phyloP scores from a whole-genome alignment of 441 rosid species.

The Bruguiera hainesii region DNA sequence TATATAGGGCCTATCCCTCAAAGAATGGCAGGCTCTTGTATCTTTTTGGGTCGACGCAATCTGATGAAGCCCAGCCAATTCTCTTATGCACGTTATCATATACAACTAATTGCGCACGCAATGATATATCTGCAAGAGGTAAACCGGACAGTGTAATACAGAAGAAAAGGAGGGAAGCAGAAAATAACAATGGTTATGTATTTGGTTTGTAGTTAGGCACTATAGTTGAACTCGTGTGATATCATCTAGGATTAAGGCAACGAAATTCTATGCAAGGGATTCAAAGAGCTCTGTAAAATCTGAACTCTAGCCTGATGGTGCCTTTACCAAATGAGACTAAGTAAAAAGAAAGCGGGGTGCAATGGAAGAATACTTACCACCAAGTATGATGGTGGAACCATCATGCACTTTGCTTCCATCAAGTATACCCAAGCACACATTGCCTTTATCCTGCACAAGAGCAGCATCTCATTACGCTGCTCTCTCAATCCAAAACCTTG shows the following conservation, averaged over 20 bases:
- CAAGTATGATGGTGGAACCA: constrained; percentile 82
- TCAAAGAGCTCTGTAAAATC: too few relatives aligned
- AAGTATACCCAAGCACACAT: constrained; percentile 83
- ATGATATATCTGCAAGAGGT: constrained; percentile 54
- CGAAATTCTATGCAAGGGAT: too few relatives aligned
- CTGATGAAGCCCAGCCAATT: constrained; percentile 73
- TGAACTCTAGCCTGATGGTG: too few relatives aligned
- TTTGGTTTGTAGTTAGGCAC: too few relatives aligned
- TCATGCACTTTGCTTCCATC: constrained; percentile 79
- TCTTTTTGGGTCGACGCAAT: constrained; percentile 48
- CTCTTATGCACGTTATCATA: constrained; percentile 69
- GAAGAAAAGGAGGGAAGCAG: background rate
- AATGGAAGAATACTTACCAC: constrained; percentile 42
- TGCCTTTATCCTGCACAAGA: constrained; percentile 66
- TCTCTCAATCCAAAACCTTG: background rate
- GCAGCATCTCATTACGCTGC: constrained; percentile 14
- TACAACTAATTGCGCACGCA: constrained; percentile 67
- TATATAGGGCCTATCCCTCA: constrained; percentile 26
- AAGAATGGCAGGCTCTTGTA: constrained; percentile 42
- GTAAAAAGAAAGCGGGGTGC: too few relatives aligned
- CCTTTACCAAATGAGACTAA: too few relatives aligned
- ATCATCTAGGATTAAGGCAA: background rate
- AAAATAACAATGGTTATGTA: background rate
- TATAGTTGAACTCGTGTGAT: background rate
- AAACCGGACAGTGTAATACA: background rate